Evolutionary conservation across 164 flowering plant species (phyloP), one percentile per base, ranked within the genome.

Genomic region (Umbilicus rupestris): DNA sequence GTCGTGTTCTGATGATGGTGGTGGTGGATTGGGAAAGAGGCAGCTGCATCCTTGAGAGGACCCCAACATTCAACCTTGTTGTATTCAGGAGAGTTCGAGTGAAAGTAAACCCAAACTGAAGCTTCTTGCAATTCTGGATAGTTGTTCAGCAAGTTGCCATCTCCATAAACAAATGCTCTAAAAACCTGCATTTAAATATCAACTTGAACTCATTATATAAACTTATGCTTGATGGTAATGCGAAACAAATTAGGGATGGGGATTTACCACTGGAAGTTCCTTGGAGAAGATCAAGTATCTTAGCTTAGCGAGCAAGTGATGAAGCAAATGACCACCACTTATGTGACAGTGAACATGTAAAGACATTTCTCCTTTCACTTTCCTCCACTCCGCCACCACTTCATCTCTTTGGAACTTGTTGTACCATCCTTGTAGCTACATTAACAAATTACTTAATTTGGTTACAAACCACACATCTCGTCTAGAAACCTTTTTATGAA

Each of bases 311-410:
- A 63, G 78, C 62, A 86, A 66, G 66, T 90, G 84, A 39, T 90
- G 57, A 0, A 93, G 76, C 73, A 87, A 82, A 72, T 90, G 97
- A 60, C 94, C 96, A 52, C 97, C 98, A 71, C 97, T 93, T 64
- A 93, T 85, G 77, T 93, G 97, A 66, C 96, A 87, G 72, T 93
- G 95, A 70, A 94, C 98, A 75, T 93, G 97, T 1, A 90, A 85
- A 29, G 94, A 90, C 97, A 93, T 90, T 64, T 82, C 86, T 26
- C 79, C 98, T 73, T 87, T 82, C 2, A 93, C 89, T 74, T 89
- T 87, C 83, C 84, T 93, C 97, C 97, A 93, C 64, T 93, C 89
- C 33, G 96, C 98, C 45, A 90, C 90, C 60, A 93, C 97, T 71
- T 93, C 97, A 71, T 93, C 98, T 73, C 98, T 90, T 39, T 87